These are phyloP conservation scores for Hymenoscyphus occultus DNA, from an alignment of 2,329 filamentous ascomycete species.

Conservation along the genomic window DNA sequence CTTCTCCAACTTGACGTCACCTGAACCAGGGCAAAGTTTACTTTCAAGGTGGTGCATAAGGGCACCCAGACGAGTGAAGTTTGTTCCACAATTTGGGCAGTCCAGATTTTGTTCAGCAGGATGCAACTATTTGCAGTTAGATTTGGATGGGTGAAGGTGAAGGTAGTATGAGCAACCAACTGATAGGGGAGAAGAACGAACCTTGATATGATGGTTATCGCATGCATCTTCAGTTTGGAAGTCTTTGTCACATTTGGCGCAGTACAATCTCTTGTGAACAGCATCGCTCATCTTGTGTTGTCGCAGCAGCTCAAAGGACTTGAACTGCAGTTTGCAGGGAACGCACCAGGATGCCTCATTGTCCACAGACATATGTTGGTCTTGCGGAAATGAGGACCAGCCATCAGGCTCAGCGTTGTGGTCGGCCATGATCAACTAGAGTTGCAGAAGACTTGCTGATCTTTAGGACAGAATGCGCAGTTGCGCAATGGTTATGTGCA, in stretches of 20 bases:
- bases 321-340: neutral
- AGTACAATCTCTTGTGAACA: slow-evolving; percentile 12
- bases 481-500: no score
- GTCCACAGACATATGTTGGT: neutral
- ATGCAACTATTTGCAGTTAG: slow-evolving; percentile 21
- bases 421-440: neutral
- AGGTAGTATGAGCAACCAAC: neutral
- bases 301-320: neutral
- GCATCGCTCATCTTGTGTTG: slow-evolving; percentile 18
- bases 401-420: neutral
- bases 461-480: no score
- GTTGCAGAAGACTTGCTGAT: no score
- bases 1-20: slow-evolving; percentile 9
- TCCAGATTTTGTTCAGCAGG: slow-evolving; percentile 22
- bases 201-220: neutral
- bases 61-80: slow-evolving; percentile 25
- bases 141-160: slow-evolving; percentile 5
- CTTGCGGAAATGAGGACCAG: neutral
- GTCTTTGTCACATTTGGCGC: slow-evolving; percentile 20
- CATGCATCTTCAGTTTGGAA: slow-evolving; percentile 19
- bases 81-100: slow-evolving; percentile 22
- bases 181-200: neutral
- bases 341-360: neutral
- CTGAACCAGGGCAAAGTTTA: slow-evolving; percentile 15
- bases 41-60: slow-evolving; percentile 27